Evolutionary conservation across 2,329 filamentous ascomycete genomes (phyloP).

Genomic region (Helotiales sp.): DNA sequence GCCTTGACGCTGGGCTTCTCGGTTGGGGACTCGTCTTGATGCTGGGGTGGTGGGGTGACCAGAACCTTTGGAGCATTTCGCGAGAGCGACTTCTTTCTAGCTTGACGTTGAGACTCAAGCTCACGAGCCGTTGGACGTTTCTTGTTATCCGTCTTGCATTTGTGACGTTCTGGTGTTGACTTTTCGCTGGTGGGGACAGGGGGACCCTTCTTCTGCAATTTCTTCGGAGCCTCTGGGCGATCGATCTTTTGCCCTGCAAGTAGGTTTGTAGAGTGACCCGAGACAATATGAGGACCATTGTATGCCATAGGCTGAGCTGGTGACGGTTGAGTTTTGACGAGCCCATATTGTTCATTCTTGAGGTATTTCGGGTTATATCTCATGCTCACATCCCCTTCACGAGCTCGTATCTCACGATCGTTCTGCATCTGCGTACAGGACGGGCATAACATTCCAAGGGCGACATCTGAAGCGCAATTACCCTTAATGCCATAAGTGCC

Average conservation of each 20-base stretch:
- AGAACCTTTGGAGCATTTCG: conserved; percentile 7
- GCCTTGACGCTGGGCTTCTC: not conserved
- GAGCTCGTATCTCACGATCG: conserved; percentile 50
- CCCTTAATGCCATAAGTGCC: conserved; percentile 51
- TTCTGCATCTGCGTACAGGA: conserved; percentile 50
- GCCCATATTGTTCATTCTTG: not conserved
- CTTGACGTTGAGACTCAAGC: not conserved
- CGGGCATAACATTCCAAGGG: conserved; percentile 47
- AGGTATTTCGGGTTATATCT: conserved; percentile 13
- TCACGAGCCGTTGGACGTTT: not conserved
- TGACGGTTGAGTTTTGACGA: conserved; percentile 20
- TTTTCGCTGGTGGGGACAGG: not conserved
- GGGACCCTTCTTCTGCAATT: conserved; percentile 8
- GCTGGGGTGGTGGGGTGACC: conserved; percentile 9
- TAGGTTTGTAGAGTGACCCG: not conserved
- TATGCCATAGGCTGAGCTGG: conserved; percentile 34
- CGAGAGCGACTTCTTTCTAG: not conserved
- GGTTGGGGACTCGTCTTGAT: not conserved
- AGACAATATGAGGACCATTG: conserved; percentile 12
- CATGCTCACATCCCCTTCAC: conserved; percentile 43
- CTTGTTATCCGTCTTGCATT: not conserved
- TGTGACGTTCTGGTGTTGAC: not conserved
- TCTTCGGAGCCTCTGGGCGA: not conserved
- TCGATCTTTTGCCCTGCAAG: not conserved
- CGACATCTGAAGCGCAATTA: conserved; percentile 43